Evolutionary conservation across 257 asterid species (phyloP).

Genomic region (Handroanthus guayacan): DNA sequence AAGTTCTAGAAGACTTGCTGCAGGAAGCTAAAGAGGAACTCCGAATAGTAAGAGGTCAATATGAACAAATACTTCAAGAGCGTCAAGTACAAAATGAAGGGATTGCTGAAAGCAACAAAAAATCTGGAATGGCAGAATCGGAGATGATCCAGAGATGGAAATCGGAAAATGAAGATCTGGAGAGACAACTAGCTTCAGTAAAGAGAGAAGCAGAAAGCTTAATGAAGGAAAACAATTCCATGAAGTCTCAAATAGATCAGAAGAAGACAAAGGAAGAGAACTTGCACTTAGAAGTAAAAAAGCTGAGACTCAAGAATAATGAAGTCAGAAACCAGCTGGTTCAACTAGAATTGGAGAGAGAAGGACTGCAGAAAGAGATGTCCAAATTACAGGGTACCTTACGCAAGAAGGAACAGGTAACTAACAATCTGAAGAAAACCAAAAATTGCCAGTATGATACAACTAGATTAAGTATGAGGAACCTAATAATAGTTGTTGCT

Average conservation of each 20-base stretch:
- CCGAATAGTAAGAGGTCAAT: constrained; percentile 46
- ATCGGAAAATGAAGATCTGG: constrained; percentile 59
- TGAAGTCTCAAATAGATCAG: constrained; percentile 65
- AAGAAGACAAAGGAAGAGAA: constrained; percentile 66
- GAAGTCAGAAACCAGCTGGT: constrained; percentile 53
- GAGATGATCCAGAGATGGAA: constrained; percentile 49
- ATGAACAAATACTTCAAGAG: constrained; percentile 49
- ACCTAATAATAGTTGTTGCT: constrained; percentile 26
- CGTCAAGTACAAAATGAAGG: constrained; percentile 36
- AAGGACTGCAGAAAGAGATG: constrained; percentile 64
- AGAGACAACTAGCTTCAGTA: constrained; percentile 53
- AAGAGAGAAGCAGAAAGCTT: constrained; percentile 66
- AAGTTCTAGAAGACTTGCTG: constrained; percentile 65
- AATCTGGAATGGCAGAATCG: constrained; percentile 36
- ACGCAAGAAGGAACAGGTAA: constrained; percentile 65
- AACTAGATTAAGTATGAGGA: constrained; percentile 19
- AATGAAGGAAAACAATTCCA: constrained; percentile 50
- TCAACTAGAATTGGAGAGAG: constrained; percentile 67
- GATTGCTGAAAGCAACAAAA: constrained; percentile 14
- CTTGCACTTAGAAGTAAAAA: constrained; percentile 69
- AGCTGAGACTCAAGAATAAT: constrained; percentile 55
- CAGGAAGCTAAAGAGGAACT: constrained; percentile 63
- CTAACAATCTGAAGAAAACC: constrained; percentile 15
- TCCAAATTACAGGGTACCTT: constrained; percentile 51
- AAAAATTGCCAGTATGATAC: constrained; percentile 28